These are phyloP conservation scores for Tylopilus intermedius DNA, from an alignment of 768 basidiomycete species.

Conservation along the genomic window DNA sequence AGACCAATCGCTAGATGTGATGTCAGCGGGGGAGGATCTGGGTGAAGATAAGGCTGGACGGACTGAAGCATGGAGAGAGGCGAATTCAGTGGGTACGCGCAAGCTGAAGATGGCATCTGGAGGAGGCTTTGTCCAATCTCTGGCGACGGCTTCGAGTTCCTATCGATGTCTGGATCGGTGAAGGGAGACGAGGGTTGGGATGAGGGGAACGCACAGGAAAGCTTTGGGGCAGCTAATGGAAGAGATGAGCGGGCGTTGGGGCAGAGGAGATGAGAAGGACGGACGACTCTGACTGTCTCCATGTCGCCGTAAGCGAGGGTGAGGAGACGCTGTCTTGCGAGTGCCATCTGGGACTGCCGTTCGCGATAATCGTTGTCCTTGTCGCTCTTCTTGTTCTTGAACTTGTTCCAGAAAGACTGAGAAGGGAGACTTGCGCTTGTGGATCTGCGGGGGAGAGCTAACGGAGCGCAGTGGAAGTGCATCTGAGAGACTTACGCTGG, in stretches of 20 bases:
- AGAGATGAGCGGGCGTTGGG: slow-evolving; percentile 1
- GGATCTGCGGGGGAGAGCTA: slow-evolving; percentile 47
- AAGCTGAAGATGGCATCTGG: slow-evolving; percentile 71
- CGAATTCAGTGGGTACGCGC: slow-evolving; percentile 83
- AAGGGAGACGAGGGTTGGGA: neutral
- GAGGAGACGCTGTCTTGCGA: slow-evolving; percentile 69
- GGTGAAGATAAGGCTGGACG: slow-evolving; percentile 27
- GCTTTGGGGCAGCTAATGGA: slow-evolving; percentile 57
- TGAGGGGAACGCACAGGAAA: slow-evolving; percentile 46
- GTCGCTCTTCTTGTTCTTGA: slow-evolving; percentile 57
- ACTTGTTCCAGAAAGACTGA: slow-evolving; percentile 54
- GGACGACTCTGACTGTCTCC: slow-evolving; percentile 75
- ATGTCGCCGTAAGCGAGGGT: slow-evolving; percentile 81
- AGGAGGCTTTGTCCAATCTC: slow-evolving; percentile 84
- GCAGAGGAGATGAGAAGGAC: slow-evolving; percentile 12
- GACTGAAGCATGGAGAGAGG: slow-evolving; percentile 79
- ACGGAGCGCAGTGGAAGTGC: slow-evolving; percentile 23
- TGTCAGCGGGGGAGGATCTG: slow-evolving; percentile 18
- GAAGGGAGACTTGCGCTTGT: slow-evolving; percentile 57
- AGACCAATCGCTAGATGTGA: slow-evolving; percentile 59
- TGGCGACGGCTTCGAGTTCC: slow-evolving; percentile 77
- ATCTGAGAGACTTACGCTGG: slow-evolving; percentile 56
- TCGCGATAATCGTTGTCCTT: slow-evolving; percentile 62
- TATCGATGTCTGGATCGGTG: slow-evolving; percentile 27
- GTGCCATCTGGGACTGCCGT: slow-evolving; percentile 56